Evolutionary conservation across 805 yeast genomes (phyloP).

Genomic region (Candida loeiensis): DNA sequence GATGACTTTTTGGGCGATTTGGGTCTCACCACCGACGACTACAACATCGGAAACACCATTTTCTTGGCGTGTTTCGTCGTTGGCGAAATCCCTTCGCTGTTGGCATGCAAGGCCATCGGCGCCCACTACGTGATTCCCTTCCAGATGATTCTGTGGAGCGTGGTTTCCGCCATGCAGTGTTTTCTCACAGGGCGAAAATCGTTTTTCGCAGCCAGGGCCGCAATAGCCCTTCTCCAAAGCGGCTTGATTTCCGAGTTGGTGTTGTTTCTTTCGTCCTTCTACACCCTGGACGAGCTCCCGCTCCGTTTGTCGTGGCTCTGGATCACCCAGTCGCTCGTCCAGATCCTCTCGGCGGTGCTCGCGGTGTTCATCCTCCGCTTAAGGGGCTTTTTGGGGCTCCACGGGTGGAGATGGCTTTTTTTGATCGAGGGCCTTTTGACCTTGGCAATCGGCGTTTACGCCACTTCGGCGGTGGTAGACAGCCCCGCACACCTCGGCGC

Average conservation of each 20-base stretch:
- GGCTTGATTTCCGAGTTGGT: slow-evolving; percentile 54
- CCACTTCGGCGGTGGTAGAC: slow-evolving; percentile 41
- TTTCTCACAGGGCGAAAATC: slow-evolving; percentile 16
- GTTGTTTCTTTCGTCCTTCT: slow-evolving; percentile 64
- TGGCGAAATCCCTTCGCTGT: slow-evolving; percentile 25
- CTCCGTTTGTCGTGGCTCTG: slow-evolving; percentile 59
- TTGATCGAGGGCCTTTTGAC: slow-evolving; percentile 22
- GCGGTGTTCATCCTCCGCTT: slow-evolving; percentile 52
- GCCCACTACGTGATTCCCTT: slow-evolving; percentile 24
- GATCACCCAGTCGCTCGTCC: slow-evolving; percentile 50
- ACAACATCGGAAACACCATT: slow-evolving; percentile 23
- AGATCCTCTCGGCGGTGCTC: slow-evolving; percentile 43
- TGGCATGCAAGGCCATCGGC: slow-evolving; percentile 24
- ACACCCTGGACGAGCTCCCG: slow-evolving; percentile 55
- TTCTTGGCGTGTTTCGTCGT: slow-evolving; percentile 20
- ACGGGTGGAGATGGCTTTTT: slow-evolving; percentile 28
- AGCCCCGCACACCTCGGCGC: slow-evolving; percentile 18
- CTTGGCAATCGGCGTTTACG: slow-evolving; percentile 18
- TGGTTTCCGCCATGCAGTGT: slow-evolving; percentile 21
- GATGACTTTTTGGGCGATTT: slow-evolving; percentile 21
- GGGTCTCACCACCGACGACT: slow-evolving; percentile 20
- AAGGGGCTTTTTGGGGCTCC: slow-evolving; percentile 14
- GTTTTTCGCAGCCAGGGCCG: slow-evolving; percentile 19
- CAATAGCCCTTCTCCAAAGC: slow-evolving; percentile 23
- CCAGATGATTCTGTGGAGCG: slow-evolving; percentile 23